These are phyloP conservation scores for Ceratobasidium sp. DNA, from an alignment of 1,284 basidiomycete species.

Conservation along the genomic window DNA sequence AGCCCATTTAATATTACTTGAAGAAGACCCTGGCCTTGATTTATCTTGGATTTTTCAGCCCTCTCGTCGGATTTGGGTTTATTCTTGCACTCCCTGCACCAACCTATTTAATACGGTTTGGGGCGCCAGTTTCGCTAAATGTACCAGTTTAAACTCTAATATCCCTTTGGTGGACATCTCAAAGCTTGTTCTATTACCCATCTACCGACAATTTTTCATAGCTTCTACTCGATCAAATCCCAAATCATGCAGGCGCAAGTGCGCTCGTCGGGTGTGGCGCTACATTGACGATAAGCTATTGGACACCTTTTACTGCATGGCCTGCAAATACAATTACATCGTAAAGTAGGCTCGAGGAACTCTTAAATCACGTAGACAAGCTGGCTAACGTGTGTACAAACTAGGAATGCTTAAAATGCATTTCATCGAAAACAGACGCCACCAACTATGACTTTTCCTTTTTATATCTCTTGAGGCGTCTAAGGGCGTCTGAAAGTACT, in stretches of 20 bases:
- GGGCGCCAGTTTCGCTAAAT: not conserved
- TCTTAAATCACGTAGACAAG: no score
- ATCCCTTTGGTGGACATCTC: slow-evolving; percentile 5
- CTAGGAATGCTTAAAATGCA: no score
- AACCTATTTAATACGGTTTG: not conserved
- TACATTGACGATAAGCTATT: no score
- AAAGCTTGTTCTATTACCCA: not conserved
- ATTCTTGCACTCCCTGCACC: not conserved
- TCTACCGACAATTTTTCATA: not conserved
- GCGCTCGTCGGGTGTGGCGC: not conserved
- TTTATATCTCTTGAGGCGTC: no score
- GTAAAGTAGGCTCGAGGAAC: no score
- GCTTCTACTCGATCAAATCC: not conserved
- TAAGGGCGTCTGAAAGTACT: no score
- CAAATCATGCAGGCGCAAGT: not conserved
- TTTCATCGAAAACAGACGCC: no score
- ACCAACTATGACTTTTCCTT: no score
- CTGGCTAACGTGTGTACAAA: no score
- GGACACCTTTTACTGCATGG: no score
- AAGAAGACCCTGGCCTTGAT: not conserved
- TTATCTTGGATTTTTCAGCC: not conserved
- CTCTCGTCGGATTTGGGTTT: not conserved
- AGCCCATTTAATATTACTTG: not conserved
- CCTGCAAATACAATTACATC: no score
- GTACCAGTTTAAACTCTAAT: not conserved